Base-by-base conservation (phyloP, 805 yeast genomes). In the Ogataea nitratoaversa region DNA sequence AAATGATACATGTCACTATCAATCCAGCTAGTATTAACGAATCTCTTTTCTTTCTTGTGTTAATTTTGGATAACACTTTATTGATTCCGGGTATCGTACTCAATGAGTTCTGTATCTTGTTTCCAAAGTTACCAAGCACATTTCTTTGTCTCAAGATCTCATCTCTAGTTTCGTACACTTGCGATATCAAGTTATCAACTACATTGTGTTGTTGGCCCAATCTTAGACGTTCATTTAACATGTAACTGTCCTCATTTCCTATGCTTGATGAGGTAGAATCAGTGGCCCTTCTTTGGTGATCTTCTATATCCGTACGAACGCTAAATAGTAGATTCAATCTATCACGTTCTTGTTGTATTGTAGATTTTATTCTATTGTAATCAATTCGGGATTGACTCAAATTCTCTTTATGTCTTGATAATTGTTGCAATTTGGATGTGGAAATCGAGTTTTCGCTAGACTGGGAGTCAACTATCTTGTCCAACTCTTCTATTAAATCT, bases 121-220 rank as follows among this genome's bases (percentile, higher is more conserved):
- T 70, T 47, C 82, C 85, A 5, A 93, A 84, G 44, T 68, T 76
- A 41, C 70, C 69, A 38, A 93, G 67, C 7, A 74, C 59, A 29
- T 72, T 74, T 43, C 91, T 71, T 65, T 93, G 99, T 35, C 81
- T 70, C 34, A 74, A 50, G 38, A 93, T 73, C 54, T 86, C 95
- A 44, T 90, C 97, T 42, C 98, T 71, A 0, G 98, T 89, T 50
- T 84, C 86, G 65, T 78, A 83, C 1, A 96, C 98, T 57, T 84
- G 90, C n/a, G 75, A 74, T 29, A 91, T 71, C 42, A 93, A 68
- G 32, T 83, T 66, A 57, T 93, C 97, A 13, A 95, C 86, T 37
- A 89, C 67, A 32, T 72, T 70, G 57, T 88, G 81, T 32, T 93
- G 79, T 37, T 71, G 71, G 48, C 85, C 86, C 16, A 84, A 83